phyloP scores from a whole-genome alignment of 2,329 filamentous ascomycete species.

The Trichoderma atroviride region DNA sequence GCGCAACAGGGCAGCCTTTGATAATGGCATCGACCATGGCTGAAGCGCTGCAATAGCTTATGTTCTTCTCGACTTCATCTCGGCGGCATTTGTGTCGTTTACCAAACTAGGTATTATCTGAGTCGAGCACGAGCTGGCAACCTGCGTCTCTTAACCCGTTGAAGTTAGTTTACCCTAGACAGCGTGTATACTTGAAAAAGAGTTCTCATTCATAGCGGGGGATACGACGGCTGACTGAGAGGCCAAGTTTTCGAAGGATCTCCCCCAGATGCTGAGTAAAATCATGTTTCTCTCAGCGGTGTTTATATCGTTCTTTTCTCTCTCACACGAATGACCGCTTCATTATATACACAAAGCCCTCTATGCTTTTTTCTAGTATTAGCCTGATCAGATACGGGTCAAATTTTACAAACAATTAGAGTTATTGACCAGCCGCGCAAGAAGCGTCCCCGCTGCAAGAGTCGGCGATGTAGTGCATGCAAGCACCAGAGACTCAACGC shows the following conservation, averaged over 20 bases:
- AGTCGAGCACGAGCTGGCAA: neutral
- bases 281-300: neutral
- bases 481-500: constrained; percentile 6
- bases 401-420: neutral
- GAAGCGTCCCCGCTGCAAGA: neutral
- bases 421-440: neutral
- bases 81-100: neutral
- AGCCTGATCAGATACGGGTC: neutral
- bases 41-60: neutral
- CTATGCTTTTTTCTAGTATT: neutral
- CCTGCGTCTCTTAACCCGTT: neutral
- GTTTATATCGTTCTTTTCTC: neutral
- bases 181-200: neutral
- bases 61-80: neutral
- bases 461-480: neutral
- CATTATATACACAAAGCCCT: neutral
- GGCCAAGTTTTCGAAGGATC: neutral
- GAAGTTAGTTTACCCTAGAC: neutral
- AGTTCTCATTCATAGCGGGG: neutral
- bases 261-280: neutral
- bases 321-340: neutral
- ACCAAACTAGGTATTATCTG: neutral
- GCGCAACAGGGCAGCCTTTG: neutral
- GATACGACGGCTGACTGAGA: neutral
- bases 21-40: neutral